A percentile compares a stretch with the other conserved stretches of the same genome.
Evolutionary conservation across 2,329 filamentous ascomycete genomes (phyloP).

Genomic region (Aspergillus quadricinctus): DNA sequence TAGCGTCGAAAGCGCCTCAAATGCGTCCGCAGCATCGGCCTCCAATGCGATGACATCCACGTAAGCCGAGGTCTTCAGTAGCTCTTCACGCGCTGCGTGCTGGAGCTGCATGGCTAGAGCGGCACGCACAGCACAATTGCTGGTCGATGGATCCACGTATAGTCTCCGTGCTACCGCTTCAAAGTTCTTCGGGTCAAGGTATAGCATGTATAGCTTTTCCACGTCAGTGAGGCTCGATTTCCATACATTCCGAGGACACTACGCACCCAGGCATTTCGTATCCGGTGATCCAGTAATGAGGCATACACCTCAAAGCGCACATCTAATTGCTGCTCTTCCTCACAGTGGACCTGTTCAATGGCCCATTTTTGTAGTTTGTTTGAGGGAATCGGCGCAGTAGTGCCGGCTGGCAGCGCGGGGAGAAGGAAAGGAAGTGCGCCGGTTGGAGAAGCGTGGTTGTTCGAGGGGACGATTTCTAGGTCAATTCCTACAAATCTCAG

Average conservation of each 20-base stretch:
- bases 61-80: constrained; percentile 57
- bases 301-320: constrained; percentile 68
- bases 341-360: constrained; percentile 46
- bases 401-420: constrained; percentile 45
- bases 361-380: constrained; percentile 67
- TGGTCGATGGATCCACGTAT: constrained; percentile 63
- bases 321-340: constrained; percentile 49
- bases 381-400: constrained; percentile 52
- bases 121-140: constrained; percentile 58
- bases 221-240: constrained; percentile 1
- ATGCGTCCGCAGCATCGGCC: constrained; percentile 58
- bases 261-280: constrained; percentile 81
- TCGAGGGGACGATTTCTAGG: constrained; percentile 66
- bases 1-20: constrained; percentile 57
- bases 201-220: constrained; percentile 68
- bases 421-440: constrained; percentile 86
- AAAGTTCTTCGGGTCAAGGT: constrained; percentile 67
- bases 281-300: constrained; percentile 67
- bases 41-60: constrained; percentile 57
- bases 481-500: constrained; percentile 70
- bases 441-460: constrained; percentile 87
- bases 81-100: constrained; percentile 67
- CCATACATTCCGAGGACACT: not conserved
- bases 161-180: constrained; percentile 61
- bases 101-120: constrained; percentile 64